Evolutionary conservation across 176 grass and related monocot genomes (phyloP), one percentile per base, ranked within the genome.

Genomic region (Chrysopogon serrulatus): DNA sequence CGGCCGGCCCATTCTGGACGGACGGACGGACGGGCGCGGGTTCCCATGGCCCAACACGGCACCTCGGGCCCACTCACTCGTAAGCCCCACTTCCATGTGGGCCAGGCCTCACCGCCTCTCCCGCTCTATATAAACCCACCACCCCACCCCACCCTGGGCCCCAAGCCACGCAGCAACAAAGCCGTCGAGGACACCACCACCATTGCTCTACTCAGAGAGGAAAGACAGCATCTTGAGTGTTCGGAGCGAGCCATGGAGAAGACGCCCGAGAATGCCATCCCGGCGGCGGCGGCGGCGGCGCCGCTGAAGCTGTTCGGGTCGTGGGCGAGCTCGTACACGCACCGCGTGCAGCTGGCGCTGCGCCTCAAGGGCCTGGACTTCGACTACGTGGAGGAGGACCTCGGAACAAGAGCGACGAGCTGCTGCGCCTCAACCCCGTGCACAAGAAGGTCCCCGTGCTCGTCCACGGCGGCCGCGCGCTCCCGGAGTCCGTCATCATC

Each of bases 261-360:
- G 62, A 14, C 33, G 1, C 4, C 24, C 14, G 82, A 78, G 74
- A 83, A 79, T 2, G 64, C 53, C 2, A 54, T 8, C 0, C 30
- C 28, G 30, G 19, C 26, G 21, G 3, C 19, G 12, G 16, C 35
- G 32, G 44, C 40, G 32, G 10, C 18, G 1, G 49, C 69, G 17
- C 73, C 80, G 10, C 83, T 91, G 77, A 93, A 89, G 83, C 88
- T 96, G 64, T 76, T 89, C 9, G 94, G 94, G 21, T 96, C 94
- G 47, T 96, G 91, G 91, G 94, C 94, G 68, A 96, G 94, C 80
- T 96, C 94, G 16, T 96, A 96, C 94, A 96, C 94, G 45, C 94
- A 96, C 83, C 88, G 94, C 31, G 94, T 96, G 59, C 94, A 96
- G 86, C 88, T 96, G 43, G 94, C 91, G 23, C 62, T 96, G 47